Percentiles rank a stretch among this genome's conserved stretches.
Evolutionary conservation across 208 protist genomes (phyloP).

Genomic region (Balamuthia mandrillaris): DNA sequence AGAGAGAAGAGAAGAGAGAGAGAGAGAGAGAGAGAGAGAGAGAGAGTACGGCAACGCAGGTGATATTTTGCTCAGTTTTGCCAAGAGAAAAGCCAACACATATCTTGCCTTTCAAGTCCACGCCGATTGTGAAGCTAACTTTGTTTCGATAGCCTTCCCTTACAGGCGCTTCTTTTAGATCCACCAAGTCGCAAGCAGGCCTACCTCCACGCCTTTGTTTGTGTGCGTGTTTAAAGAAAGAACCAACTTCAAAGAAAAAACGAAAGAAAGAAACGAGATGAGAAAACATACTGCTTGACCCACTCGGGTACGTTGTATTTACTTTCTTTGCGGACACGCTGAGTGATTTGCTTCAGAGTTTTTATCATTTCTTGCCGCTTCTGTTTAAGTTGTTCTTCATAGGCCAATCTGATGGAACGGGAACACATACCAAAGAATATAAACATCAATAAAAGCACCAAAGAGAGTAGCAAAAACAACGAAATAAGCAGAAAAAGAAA

Average conservation of each 20-base stretch:
- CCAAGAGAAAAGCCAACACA: constrained; percentile 2
- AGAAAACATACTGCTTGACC: neutral
- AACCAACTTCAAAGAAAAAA: too few relatives aligned
- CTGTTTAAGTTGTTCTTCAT: neutral
- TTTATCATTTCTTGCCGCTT: constrained; percentile 2
- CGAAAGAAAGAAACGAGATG: neutral
- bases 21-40: too few relatives aligned
- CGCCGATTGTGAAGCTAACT: constrained; percentile 13
- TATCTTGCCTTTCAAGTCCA: neutral
- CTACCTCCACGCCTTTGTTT: too few relatives aligned
- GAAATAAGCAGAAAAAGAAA: too few relatives aligned
- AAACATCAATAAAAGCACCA: neutral
- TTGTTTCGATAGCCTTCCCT: constrained; percentile 34
- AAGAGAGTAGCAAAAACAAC: too few relatives aligned
- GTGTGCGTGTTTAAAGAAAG: too few relatives aligned
- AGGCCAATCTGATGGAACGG: too few relatives aligned
- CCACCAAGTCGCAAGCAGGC: neutral
- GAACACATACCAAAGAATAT: neutral
- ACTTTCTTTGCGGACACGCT: constrained; percentile 16
- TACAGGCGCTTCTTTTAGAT: neutral
- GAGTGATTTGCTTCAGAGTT: neutral
- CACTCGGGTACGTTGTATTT: neutral
- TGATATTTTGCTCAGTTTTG: neutral
- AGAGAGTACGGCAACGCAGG: neutral
- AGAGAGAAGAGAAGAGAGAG: too few relatives aligned